Conservation (phyloP, 2,329 filamentous ascomycete genomes). For the Alternaria viburni region DNA sequence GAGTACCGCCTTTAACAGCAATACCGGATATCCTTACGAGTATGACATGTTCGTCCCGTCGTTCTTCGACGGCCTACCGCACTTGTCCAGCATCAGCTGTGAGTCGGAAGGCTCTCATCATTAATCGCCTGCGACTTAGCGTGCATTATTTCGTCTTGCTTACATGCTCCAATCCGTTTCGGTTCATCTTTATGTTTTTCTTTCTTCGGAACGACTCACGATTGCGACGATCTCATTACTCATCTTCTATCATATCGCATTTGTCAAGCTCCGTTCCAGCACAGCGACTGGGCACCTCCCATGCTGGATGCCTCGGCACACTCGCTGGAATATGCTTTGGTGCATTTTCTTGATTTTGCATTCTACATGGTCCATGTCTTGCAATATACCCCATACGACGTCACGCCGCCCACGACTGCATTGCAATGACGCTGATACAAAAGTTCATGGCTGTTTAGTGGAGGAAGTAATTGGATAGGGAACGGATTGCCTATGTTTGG, state of each 20-base stretch:
- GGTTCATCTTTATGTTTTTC: background rate
- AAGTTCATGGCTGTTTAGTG: slow-evolving; percentile 18
- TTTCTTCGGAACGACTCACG: slow-evolving; percentile 7
- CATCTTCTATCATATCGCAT: background rate
- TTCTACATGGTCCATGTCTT: slow-evolving; percentile 13
- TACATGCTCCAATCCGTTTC: background rate
- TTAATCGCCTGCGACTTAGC: background rate
- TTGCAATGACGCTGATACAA: slow-evolving; percentile 22
- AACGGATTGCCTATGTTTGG: background rate
- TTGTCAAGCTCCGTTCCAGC: slow-evolving; percentile 13
- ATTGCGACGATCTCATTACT: slow-evolving; percentile 6
- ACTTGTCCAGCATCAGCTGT: slow-evolving; percentile 6
- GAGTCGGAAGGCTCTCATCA: background rate
- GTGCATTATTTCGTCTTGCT: background rate
- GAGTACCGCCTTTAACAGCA: slow-evolving; percentile 1
- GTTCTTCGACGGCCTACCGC: slow-evolving; percentile 18
- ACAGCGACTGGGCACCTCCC: slow-evolving; percentile 3
- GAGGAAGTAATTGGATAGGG: slow-evolving; percentile 14
- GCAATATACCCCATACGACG: slow-evolving; percentile 36
- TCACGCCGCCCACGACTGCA: slow-evolving; percentile 35
- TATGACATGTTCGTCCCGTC: slow-evolving; percentile 4
- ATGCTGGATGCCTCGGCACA: slow-evolving; percentile 23
- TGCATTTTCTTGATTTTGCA: background rate
- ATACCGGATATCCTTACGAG: background rate
- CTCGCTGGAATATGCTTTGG: slow-evolving; percentile 9